Base-by-base conservation (phyloP, 371 early-diverging fungal genomes). In the Apophysomyces sp. region DNA sequence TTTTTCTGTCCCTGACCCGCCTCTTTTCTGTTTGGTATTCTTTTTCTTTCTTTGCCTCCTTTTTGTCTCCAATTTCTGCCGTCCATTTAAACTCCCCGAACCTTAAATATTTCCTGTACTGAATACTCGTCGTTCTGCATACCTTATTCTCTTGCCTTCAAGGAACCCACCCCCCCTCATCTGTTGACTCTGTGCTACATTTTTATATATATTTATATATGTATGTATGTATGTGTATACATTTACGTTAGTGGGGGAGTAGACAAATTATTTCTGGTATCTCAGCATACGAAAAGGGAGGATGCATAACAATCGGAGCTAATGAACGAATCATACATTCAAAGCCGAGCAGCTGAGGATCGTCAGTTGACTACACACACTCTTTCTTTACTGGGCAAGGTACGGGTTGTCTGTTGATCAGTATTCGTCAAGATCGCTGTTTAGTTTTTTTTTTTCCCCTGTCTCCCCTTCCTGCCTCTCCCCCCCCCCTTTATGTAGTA, bases 281-380 rank as follows among this genome's bases (percentile, higher is more conserved):
- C 8, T 34, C 34, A 34, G 34, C 34, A 34, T 8, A 34, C 11
- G 13, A 13, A 4, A 34, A 34, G 34, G 34, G 34, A 34, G 49
- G 49, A 44, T 44, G 49, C 49, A 44, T 44, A 44, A 44, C 49
- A 44, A 44, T 44, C 49, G 49, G 49, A 44, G 49, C 49, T 44
- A 9, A 21, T 44, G 49, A 44, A 44, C 49, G 49, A 44, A 44
- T 44, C 21, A 21, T 44, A 44, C 49, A 44, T 44, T 13, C 34
- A 34, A 34, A 4, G 21, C 9, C 49, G 21, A 41, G n/a, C 41
- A 41, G 21, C 49, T 34, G 49, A 44, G 49, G 49, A 44, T 44
- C 49, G 49, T 44, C 49, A 44, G n/a, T 44, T 44, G 49, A 44
- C 37, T n/a, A 37, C 37, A 37, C 49, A 16, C 49, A 44, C 49